These are phyloP conservation scores for Curvularia spicifera DNA, from an alignment of 2,329 filamentous ascomycete genomes.

Conservation along the genomic window DNA sequence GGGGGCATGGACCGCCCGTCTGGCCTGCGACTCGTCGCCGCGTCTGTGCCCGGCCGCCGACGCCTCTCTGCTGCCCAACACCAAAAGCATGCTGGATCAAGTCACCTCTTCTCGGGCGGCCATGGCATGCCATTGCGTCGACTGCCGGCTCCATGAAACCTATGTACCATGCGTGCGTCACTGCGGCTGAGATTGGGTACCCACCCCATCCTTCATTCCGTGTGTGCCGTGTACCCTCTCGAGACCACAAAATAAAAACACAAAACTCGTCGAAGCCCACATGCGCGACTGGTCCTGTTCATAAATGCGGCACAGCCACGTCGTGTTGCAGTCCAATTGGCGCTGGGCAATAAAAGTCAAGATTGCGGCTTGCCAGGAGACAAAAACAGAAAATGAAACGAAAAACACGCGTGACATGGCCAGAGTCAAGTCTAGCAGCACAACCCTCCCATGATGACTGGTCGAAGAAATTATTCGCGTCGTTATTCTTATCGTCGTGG, in stretches of 20 bases:
- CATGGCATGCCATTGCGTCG: neutral
- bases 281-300: neutral
- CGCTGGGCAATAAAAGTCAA: neutral
- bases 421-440: neutral
- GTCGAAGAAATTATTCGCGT: neutral
- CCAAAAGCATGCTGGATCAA: neutral
- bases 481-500: neutral
- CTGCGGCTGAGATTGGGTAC: conserved; percentile 2
- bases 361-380: neutral
- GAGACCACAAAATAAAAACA: neutral
- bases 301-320: neutral
- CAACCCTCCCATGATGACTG: neutral
- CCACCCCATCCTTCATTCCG: conserved; percentile 3
- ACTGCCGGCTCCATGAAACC: neutral
- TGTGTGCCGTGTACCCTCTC: neutral
- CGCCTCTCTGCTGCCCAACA: neutral
- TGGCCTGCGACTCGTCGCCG: neutral
- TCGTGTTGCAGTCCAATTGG: neutral
- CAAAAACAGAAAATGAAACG: neutral
- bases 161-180: conserved; percentile 7
- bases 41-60: neutral
- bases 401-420: neutral
- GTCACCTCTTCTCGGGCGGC: too few relatives aligned
- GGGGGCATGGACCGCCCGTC: neutral
- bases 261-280: neutral